phyloP scores from a whole-genome alignment of 192 early-diverging fungal species.

The Allomyces macrogynus region DNA sequence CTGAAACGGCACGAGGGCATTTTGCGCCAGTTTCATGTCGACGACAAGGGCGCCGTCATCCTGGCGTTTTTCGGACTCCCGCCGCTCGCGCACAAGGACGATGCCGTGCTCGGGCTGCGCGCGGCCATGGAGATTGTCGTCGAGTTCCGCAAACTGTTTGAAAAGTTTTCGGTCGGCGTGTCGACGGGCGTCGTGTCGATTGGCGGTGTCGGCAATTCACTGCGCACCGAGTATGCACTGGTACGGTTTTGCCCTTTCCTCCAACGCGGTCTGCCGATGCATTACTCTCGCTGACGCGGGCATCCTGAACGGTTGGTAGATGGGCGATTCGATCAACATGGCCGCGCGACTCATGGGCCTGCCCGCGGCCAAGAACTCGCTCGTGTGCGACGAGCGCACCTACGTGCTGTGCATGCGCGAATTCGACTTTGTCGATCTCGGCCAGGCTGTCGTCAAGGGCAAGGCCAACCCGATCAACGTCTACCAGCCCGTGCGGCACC shows the following conservation, averaged over 20 bases:
- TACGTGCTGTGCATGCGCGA: constrained; percentile 22
- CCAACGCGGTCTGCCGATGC: no score
- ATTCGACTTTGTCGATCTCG: constrained; percentile 24
- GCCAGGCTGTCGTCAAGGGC: constrained; percentile 24
- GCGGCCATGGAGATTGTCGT: constrained; percentile 21
- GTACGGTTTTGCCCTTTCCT: no score
- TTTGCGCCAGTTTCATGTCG: constrained; percentile 29
- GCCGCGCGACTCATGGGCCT: constrained; percentile 28
- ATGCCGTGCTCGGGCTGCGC: constrained; percentile 20
- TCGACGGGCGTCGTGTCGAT: constrained; percentile 29
- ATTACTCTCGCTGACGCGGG: no score
- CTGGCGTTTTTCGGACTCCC: constrained; percentile 28
- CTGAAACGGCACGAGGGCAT: constrained; percentile 19
- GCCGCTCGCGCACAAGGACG: constrained; percentile 29
- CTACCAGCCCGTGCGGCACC: constrained; percentile 10
- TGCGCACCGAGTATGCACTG: constrained; percentile 31
- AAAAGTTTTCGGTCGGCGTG: constrained; percentile 31
- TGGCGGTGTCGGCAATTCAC: constrained; percentile 25
- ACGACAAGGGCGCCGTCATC: constrained; percentile 29
- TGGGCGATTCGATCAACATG: constrained; percentile 39
- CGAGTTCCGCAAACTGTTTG: constrained; percentile 18
- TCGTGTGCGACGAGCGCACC: constrained; percentile 27
- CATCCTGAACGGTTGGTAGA: no score
- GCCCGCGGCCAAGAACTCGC: constrained; percentile 8
- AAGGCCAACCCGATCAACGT: constrained; percentile 18